Evolutionary conservation across 805 yeast genomes (phyloP), one percentile per base, ranked within the genome.

Genomic region (Ogataea populi-albae): DNA sequence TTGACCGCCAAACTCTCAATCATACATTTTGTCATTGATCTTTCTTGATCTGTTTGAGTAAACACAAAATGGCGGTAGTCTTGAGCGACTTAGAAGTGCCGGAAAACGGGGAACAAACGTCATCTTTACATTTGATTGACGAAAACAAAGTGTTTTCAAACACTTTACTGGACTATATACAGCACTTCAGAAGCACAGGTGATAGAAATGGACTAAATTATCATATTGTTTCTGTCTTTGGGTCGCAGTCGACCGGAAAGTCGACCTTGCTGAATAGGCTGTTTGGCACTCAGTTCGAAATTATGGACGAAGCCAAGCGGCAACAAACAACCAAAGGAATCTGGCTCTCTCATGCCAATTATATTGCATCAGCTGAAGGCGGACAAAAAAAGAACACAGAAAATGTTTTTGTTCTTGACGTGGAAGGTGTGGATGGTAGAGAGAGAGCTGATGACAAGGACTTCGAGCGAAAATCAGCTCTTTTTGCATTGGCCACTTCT

Each of bases 371-470:
- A 2, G 23, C 36, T 1, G 41, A 37, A 5, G 25, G 30, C 7
- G 49, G 48, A 3, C 29, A 22, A 3, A 34, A 37, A 4, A 32
- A 43, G 5, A 52, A 51, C 26, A 39, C 50, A 12, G 40, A 45
- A 16, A 49, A 77, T 44, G 68, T 87, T 8, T 72, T 86, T 43
- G 94, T 93, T 2, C 74, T 93, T 73, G 98, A 93, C 57, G 98
- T 93, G n/a, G 98, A 93, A 64, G 98, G 98, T 32, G 89, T 97
- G 1, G 98, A 93, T 64, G 98, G 98, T 32, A 75, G 96, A 41
- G 98, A 93, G 63, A 75, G 97, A 37, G 98, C 98, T 17, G 98
- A 93, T 52, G 98, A 93, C 61, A 97, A 93, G 62, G 98, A 93
- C 62, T 93, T 93, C 60, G 98, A 93, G 62, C 75, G 98, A 39